A percentile compares a stretch with the other conserved stretches of the same genome.
phyloP scores from a whole-genome alignment of 106 monocot species.

The Agapanthus africanus region DNA sequence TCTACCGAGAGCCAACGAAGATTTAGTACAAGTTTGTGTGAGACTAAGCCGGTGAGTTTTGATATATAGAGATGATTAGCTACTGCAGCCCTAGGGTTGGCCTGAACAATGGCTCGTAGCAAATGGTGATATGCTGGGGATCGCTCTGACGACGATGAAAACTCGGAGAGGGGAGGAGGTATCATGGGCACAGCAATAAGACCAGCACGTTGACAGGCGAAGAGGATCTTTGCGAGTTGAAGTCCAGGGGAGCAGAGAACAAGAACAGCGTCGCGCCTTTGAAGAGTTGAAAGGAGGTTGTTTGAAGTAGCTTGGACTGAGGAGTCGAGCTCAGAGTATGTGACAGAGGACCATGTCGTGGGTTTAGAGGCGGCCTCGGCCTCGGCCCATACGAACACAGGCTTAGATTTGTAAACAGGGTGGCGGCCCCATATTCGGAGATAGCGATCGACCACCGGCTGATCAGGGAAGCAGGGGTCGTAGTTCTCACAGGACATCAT shows the following conservation, averaged over 20 bases:
- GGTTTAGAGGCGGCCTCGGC: not conserved
- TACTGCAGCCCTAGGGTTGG: conserved; percentile 23
- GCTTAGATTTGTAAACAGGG: conserved; percentile 21
- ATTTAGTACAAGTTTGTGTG: not conserved
- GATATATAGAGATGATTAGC: conserved; percentile 12
- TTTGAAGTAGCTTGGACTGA: conserved; percentile 16
- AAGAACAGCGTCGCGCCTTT: conserved; percentile 24
- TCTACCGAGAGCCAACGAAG: conserved; percentile 21
- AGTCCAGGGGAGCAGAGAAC: conserved; percentile 27
- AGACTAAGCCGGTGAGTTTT: not conserved
- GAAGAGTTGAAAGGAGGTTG: conserved; percentile 12
- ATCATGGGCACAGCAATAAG: conserved; percentile 26
- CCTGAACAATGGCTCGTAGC: conserved; percentile 23
- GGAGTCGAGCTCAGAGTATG: conserved; percentile 30
- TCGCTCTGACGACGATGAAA: not conserved
- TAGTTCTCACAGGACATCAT: conserved; percentile 27
- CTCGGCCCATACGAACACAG: conserved; percentile 35
- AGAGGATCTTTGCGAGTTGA: conserved; percentile 26
- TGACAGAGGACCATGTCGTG: conserved; percentile 6
- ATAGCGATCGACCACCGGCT: conserved; percentile 34
- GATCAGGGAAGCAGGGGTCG: conserved; percentile 39
- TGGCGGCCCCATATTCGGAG: conserved; percentile 23
- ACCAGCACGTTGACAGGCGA: conserved; percentile 39
- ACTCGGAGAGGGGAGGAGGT: conserved; percentile 14
- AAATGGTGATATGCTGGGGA: conserved; percentile 22